Percentiles rank a stretch among this genome's conserved stretches.
Evolutionary conservation across 106 monocot species (phyloP).

Genomic region (Vanilla planifolia): DNA sequence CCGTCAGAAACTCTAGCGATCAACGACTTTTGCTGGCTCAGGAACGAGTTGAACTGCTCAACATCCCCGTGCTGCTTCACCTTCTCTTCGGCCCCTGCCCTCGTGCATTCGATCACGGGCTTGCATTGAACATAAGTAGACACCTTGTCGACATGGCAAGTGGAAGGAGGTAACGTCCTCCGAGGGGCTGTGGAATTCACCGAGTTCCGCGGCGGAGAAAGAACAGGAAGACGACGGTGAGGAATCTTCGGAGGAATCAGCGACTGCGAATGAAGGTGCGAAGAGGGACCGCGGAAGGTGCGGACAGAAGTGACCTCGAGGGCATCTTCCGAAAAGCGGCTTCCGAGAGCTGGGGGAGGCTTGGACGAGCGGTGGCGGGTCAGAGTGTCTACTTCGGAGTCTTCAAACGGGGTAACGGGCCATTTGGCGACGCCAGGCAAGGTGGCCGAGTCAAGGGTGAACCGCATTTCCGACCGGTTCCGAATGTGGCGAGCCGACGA

Average conservation of each 20-base stretch:
- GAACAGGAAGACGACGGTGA: not conserved
- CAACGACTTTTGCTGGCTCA: conserved; percentile 16
- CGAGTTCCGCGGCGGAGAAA: conserved; percentile 29
- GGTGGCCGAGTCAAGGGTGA: not conserved
- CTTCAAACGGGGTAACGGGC: not conserved
- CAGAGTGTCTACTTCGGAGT: not conserved
- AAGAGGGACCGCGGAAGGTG: not conserved
- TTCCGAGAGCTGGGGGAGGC: conserved; percentile 3
- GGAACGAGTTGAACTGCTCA: conserved; percentile 27
- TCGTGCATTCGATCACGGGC: not conserved
- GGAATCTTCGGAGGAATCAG: not conserved
- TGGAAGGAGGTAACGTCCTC: conserved; percentile 19
- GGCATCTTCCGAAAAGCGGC: conserved; percentile 33
- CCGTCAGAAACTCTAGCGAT: conserved; percentile 22
- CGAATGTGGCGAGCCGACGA: conserved; percentile 18
- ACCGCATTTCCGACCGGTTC: conserved; percentile 3
- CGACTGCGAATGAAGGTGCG: not conserved
- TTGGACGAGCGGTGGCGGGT: conserved; percentile 4
- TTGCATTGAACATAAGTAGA: too few relatives aligned
- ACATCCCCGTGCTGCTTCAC: not conserved
- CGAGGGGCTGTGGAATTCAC: conserved; percentile 21
- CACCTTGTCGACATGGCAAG: conserved; percentile 23
- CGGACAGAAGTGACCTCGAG: conserved; percentile 11
- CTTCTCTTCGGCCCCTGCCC: not conserved
- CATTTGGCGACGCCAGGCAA: conserved; percentile 1